phyloP scores from a whole-genome alignment of 2,329 filamentous ascomycete genomes.

The Fusarium sp. region DNA sequence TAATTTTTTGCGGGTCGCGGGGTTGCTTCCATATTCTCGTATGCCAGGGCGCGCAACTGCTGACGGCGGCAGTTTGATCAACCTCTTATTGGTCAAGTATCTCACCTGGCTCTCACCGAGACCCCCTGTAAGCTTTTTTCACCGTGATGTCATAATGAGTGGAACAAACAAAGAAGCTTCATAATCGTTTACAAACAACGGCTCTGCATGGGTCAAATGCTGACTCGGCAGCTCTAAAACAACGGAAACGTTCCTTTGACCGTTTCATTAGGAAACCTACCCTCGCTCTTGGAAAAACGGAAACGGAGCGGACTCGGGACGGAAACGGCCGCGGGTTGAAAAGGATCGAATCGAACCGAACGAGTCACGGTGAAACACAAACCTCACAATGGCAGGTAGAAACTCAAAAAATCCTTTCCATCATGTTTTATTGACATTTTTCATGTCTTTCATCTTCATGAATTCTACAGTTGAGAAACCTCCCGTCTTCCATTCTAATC shows the following conservation, averaged over 20 bases:
- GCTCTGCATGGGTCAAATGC: neutral
- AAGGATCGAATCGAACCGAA: constrained; percentile 2
- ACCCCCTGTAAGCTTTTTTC: neutral
- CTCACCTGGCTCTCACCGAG: neutral
- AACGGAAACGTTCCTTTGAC: constrained; percentile 8
- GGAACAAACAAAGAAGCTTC: neutral
- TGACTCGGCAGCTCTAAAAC: neutral
- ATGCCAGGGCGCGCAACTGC: neutral
- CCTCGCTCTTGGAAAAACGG: neutral
- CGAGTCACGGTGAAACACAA: neutral
- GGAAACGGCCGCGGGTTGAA: neutral
- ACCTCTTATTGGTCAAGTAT: constrained; percentile 28
- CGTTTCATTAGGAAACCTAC: constrained; percentile 1
- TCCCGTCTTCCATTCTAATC: constrained; percentile 1
- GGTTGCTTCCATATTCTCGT: constrained; percentile 23
- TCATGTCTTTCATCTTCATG: neutral
- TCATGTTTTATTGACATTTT: constrained; percentile 14
- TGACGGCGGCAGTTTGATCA: constrained; percentile 13
- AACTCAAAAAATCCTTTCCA: neutral
- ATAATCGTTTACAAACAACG: constrained; percentile 1
- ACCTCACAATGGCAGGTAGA: neutral
- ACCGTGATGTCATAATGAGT: constrained; percentile 35
- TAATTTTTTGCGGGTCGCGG: constrained; percentile 19
- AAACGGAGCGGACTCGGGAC: neutral
- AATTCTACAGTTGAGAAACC: neutral